Conservation (phyloP, 1,284 basidiomycete genomes). For the Hemileccinum hortonii region DNA sequence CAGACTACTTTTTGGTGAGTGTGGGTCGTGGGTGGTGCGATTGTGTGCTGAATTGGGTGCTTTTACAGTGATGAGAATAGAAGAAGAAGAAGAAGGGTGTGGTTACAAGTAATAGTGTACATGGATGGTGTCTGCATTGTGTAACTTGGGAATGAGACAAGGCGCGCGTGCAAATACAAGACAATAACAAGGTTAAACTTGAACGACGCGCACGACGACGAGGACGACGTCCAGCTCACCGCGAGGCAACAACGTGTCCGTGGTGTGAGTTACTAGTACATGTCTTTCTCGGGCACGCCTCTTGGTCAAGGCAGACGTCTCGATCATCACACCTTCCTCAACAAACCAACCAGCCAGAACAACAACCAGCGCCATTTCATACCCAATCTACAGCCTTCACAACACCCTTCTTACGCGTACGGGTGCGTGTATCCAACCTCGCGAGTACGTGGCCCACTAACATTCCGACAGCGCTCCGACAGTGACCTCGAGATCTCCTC, state of each 20-base stretch:
- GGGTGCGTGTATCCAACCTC: slow-evolving; percentile 45
- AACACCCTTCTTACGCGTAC: slow-evolving; percentile 61
- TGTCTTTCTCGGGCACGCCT: slow-evolving; percentile 82
- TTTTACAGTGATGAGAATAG: slow-evolving; percentile 21
- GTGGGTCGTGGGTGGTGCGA: background rate
- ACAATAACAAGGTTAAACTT: slow-evolving; percentile 19
- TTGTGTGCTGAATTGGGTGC: background rate
- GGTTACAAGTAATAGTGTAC: slow-evolving; percentile 26
- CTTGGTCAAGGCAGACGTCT: slow-evolving; percentile 80
- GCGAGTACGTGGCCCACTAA: background rate
- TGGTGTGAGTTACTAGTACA: slow-evolving; percentile 40
- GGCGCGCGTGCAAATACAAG: slow-evolving; percentile 21
- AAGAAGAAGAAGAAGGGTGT: background rate
- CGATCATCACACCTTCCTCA: slow-evolving; percentile 74
- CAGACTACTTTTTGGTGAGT: slow-evolving; percentile 92
- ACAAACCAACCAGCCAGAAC: slow-evolving; percentile 43
- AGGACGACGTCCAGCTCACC: slow-evolving; percentile 7
- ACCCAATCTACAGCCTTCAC: slow-evolving; percentile 38
- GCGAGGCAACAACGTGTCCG: slow-evolving; percentile 21
- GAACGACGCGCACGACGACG: slow-evolving; percentile 16
- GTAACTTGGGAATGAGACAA: slow-evolving; percentile 16
- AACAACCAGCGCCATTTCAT: slow-evolving; percentile 28
- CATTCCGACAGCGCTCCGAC: slow-evolving; percentile 51
- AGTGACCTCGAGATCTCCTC: slow-evolving; percentile 56
- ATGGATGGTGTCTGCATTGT: slow-evolving; percentile 24